These are phyloP conservation scores for Triticum timopheevii DNA, from an alignment of 176 grass and related monocot genomes.

Conservation along the genomic window DNA sequence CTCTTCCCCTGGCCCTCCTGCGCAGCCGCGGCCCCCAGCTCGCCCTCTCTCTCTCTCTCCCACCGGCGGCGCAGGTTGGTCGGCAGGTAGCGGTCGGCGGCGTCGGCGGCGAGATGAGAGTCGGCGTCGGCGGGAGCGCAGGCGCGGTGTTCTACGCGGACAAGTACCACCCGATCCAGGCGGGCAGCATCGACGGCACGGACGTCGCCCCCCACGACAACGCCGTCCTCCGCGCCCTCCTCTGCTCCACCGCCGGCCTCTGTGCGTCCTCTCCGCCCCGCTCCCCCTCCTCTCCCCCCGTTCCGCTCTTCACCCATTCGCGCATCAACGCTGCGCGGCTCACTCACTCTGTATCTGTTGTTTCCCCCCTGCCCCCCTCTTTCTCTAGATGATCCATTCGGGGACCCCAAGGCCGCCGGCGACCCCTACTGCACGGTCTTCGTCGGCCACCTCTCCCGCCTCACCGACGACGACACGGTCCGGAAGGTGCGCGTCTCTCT, in stretches of 20 bases:
- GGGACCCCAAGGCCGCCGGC: constrained; percentile 72
- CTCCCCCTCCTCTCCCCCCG: not conserved
- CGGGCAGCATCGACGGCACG: constrained; percentile 97
- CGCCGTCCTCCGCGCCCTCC: constrained; percentile 76
- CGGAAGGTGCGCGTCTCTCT: constrained; percentile 40
- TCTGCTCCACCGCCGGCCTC: constrained; percentile 83
- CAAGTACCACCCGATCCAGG: constrained; percentile 88
- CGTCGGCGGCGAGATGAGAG: constrained; percentile 28
- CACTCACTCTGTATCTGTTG: not conserved
- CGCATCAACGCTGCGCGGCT: not conserved
- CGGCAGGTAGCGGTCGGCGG: not conserved
- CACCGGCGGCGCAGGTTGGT: not conserved
- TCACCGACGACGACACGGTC: constrained; percentile 71
- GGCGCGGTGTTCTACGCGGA: constrained; percentile 88
- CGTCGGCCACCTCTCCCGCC: constrained; percentile 64
- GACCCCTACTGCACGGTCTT: constrained; percentile 90
- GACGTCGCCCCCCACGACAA: constrained; percentile 91
- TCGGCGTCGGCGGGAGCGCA: not conserved
- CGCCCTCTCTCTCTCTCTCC: no score
- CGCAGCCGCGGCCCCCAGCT: not conserved
- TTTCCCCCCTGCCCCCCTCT: not conserved
- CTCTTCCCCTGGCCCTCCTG: not conserved
- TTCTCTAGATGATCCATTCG: constrained; percentile 79
- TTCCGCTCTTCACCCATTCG: not conserved
- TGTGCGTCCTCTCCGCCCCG: constrained; percentile 29